Evolutionary conservation across 2,329 filamentous ascomycete genomes (phyloP).

Genomic region (Xylariales sp.): DNA sequence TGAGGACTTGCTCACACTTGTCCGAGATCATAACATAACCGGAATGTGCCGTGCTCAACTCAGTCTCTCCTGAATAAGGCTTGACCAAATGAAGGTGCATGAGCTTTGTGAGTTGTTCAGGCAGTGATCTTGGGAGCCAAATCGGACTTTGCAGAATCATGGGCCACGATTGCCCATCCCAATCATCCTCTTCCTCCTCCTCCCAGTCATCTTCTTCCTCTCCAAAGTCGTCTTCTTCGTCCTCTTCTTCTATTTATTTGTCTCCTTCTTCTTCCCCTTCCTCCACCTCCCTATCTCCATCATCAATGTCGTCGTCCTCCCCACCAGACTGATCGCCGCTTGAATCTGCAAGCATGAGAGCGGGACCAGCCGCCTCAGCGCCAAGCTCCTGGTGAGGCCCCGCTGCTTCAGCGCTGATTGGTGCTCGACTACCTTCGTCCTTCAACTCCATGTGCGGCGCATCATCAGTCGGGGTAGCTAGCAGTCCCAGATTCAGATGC

Average conservation of each 20-base stretch:
- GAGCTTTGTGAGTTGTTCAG: neutral
- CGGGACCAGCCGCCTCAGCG: neutral
- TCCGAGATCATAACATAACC: neutral
- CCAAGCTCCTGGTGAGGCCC: neutral
- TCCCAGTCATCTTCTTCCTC: too few species aligned
- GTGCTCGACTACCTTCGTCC: neutral
- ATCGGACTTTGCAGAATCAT: neutral
- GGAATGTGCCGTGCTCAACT: neutral
- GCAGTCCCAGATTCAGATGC: conserved; percentile 3
- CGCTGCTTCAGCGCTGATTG: neutral
- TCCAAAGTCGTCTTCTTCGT: too few species aligned
- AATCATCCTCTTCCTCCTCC: too few species aligned
- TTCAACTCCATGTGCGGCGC: neutral
- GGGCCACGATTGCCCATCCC: too few species aligned
- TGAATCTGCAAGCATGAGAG: neutral
- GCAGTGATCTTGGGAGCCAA: conserved; percentile 2
- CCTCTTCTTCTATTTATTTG: too few species aligned
- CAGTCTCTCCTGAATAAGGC: neutral
- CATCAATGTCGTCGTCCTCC: neutral
- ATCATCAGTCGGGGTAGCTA: conserved; percentile 4
- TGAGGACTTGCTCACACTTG: conserved; percentile 4
- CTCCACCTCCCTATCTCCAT: neutral
- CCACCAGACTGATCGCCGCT: neutral
- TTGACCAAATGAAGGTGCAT: conserved; percentile 8
- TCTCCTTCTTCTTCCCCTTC: neutral